Percentiles rank a stretch among this genome's conserved stretches.
phyloP scores from a whole-genome alignment of 768 basidiomycete species.

The Coprinopsis strossmayeri region DNA sequence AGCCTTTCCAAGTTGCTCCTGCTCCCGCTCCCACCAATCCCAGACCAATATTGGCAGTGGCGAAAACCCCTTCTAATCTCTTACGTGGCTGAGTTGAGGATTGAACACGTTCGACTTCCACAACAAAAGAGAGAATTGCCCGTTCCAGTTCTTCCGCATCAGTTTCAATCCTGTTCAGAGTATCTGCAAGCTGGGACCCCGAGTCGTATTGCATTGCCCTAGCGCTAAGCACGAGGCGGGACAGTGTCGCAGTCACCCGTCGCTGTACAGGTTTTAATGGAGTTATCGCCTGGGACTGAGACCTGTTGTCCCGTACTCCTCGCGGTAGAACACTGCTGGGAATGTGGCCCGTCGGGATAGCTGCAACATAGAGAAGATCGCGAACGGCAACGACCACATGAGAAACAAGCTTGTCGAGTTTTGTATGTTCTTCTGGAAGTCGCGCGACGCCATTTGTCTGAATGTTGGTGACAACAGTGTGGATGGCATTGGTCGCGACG shows the following conservation, averaged over 20 bases:
- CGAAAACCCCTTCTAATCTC: conserved; percentile 56
- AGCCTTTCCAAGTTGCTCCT: conserved; percentile 77
- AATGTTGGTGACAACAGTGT: conserved; percentile 56
- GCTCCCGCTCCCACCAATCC: conserved; percentile 78
- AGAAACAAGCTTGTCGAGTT: conserved; percentile 58
- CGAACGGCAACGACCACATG: conserved; percentile 66
- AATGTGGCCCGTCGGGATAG: conserved; percentile 54
- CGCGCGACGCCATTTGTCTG: conserved; percentile 38
- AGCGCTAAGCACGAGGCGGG: conserved; percentile 84
- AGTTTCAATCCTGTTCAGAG: conserved; percentile 62
- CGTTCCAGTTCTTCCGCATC: conserved; percentile 74
- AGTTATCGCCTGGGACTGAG: conserved; percentile 41
- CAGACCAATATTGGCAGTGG: conserved; percentile 57
- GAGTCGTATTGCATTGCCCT: conserved; percentile 84
- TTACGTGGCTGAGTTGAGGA: conserved; percentile 32
- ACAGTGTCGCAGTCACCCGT: conserved; percentile 84
- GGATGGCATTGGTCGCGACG: conserved; percentile 51
- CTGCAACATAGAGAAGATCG: conserved; percentile 66
- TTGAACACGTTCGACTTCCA: conserved; percentile 62
- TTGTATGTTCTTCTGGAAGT: conserved; percentile 45
- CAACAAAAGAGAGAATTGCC: conserved; percentile 60
- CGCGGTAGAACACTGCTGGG: conserved; percentile 47
- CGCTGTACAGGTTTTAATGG: conserved; percentile 75
- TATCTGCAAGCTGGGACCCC: conserved; percentile 53
- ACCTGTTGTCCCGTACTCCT: conserved; percentile 37